Evolutionary conservation across 2,329 filamentous ascomycete genomes (phyloP), one percentile per base, ranked within the genome.

Genomic region (Venturiaceae sp.): DNA sequence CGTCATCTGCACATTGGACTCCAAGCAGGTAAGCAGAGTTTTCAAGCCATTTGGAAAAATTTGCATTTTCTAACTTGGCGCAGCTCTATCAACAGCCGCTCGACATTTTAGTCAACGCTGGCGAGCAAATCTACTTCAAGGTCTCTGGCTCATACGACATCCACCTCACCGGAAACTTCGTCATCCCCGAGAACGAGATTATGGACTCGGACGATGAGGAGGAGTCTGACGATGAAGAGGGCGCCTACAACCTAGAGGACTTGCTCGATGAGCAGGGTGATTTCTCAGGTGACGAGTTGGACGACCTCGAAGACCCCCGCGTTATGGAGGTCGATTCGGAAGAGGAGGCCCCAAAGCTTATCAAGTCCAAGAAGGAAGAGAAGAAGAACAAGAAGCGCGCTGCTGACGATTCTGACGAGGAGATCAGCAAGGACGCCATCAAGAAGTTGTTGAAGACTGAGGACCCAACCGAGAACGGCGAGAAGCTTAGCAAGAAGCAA

Each of bases 11-110:
- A 99, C 94, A 62, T 84, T 99, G 58, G 92, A 97, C 76, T 89
- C 92, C 33, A 85, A 90, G 74, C 89, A 87, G 79, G 94, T 96
- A 85, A 72, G 82, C 70, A 59, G 32, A 47, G 41, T 39, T 58
- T 26, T 26, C 16, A 44, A 6, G n/a, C 34, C 60, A 30, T 55
- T n/a, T 36, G 4, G 39, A 34, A 11, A 28, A 21, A 39, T 46
- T 14, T 41, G 19, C 30, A 50, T 28, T 50, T 57, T 32, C 5
- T 62, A 53, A 64, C 75, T 68, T 74, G 68, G 60, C 52, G 11
- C 67, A 97, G 94, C 84, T 89, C 79, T 96, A 87, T 82, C 94
- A 99, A 77, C 95, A 99, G 76, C 78, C 94, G 53, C 84, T 99
- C 60, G 90, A 99, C 75, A 90, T 99, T 74, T 94, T 89, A 63